A percentile compares a stretch with the other conserved stretches of the same genome.
Evolutionary conservation across 2,329 filamentous ascomycete species (phyloP).

Genomic region (Penicillium sp.): DNA sequence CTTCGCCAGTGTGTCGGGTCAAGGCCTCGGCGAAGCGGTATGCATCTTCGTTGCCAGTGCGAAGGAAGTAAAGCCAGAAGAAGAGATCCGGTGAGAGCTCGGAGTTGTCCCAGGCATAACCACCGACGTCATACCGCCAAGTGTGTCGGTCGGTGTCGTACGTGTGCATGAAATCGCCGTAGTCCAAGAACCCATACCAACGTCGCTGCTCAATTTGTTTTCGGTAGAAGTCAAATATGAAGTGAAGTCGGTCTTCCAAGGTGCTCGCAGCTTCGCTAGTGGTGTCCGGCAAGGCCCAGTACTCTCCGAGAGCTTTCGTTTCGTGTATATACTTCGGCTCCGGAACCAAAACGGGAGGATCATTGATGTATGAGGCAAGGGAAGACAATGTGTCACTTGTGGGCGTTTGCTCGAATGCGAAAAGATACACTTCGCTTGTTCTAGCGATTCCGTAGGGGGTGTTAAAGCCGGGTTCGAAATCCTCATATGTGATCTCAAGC

Average conservation of each 20-base stretch:
- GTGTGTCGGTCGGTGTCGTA: constrained; percentile 61
- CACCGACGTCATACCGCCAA: constrained; percentile 65
- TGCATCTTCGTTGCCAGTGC: constrained; percentile 58
- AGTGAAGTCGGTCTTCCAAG: constrained; percentile 57
- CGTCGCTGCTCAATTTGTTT: constrained; percentile 57
- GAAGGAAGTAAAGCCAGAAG: constrained; percentile 64
- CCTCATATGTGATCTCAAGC: constrained; percentile 64
- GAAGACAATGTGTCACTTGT: constrained; percentile 48
- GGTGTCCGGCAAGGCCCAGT: constrained; percentile 50
- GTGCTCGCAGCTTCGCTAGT: constrained; percentile 29
- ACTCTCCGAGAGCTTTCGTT: constrained; percentile 57
- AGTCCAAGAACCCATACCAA: constrained; percentile 66
- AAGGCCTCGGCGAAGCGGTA: constrained; percentile 62
- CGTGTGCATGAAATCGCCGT: constrained; percentile 64
- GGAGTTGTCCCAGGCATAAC: constrained; percentile 66
- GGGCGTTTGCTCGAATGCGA: constrained; percentile 56
- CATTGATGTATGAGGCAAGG: constrained; percentile 50
- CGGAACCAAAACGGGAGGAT: constrained; percentile 55
- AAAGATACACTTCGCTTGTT: constrained; percentile 59
- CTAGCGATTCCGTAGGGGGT: constrained; percentile 60
- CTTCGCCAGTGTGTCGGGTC: constrained; percentile 61
- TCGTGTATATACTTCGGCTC: constrained; percentile 52
- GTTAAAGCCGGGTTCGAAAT: constrained; percentile 58
- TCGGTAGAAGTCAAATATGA: constrained; percentile 59
- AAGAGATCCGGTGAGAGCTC: constrained; percentile 64